These are phyloP conservation scores for fission yeast (Schizosaccharomyces pombe) DNA, from an alignment of 805 yeast species.

Conservation along the genomic window DNA sequence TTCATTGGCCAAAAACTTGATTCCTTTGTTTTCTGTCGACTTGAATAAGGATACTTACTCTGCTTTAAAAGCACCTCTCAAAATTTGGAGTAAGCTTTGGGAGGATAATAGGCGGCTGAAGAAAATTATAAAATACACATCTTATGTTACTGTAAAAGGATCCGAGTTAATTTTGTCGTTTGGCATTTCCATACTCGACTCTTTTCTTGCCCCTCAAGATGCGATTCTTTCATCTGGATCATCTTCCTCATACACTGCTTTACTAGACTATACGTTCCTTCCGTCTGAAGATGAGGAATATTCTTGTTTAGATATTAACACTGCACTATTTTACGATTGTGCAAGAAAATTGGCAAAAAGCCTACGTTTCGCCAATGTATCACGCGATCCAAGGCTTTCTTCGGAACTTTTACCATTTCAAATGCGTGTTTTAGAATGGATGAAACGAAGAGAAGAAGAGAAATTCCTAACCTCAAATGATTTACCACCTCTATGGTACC, in stretches of 20 bases:
- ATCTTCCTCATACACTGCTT: not conserved
- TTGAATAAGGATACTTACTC: no score
- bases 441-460: constrained; percentile 1
- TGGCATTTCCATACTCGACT: not conserved
- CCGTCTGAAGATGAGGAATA: not conserved
- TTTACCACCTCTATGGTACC: not conserved
- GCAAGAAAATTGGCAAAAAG: not conserved
- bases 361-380: constrained; percentile 4
- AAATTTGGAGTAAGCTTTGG: no score
- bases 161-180: no score
- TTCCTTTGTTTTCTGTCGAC: no score
- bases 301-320: not conserved
- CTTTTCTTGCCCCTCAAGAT: not conserved
- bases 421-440: constrained; percentile 2
- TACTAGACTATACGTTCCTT: not conserved
- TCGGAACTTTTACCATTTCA: constrained; percentile 3
- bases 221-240: not conserved
- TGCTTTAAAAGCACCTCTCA: no score
- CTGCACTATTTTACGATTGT: not conserved
- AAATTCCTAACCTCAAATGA: not conserved
- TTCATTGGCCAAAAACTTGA: no score
- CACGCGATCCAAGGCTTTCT: constrained; percentile 2
- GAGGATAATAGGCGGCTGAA: no score
- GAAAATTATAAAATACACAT: no score
- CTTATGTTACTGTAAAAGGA: no score